Conservation (phyloP, 352 stramenopile species). For the Pythium brassicae region DNA sequence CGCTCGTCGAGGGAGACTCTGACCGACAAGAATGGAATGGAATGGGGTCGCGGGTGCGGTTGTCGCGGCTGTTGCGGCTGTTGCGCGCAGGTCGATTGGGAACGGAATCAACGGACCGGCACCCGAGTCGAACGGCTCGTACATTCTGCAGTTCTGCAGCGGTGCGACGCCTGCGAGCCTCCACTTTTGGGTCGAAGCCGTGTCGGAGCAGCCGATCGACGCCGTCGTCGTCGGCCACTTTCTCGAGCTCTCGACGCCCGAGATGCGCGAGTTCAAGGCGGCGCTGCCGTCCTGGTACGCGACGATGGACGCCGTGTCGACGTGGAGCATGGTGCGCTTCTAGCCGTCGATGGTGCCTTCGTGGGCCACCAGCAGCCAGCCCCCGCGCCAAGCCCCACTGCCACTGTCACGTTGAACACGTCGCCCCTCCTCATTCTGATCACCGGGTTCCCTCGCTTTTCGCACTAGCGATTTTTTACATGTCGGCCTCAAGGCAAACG, state of each 20-base stretch:
- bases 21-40: too few relatives aligned
- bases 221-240: slow-evolving; percentile 66
- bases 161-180: slow-evolving; percentile 50
- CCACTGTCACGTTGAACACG: too few relatives aligned
- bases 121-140: slow-evolving; percentile 53
- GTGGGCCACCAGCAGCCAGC: background rate
- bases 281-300: slow-evolving; percentile 49
- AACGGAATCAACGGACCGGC: slow-evolving; percentile 54
- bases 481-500: too few relatives aligned
- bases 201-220: slow-evolving; percentile 40
- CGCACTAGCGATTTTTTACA: too few relatives aligned
- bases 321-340: slow-evolving; percentile 52
- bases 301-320: slow-evolving; percentile 41
- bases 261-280: slow-evolving; percentile 37
- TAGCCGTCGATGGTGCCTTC: slow-evolving; percentile 15
- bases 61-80: too few relatives aligned
- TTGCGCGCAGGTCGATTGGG: slow-evolving; percentile 47
- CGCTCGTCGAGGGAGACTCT: too few relatives aligned
- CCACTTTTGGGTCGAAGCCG: slow-evolving; percentile 77
- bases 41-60: too few relatives aligned
- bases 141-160: slow-evolving; percentile 73
- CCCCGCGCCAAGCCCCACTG: too few relatives aligned
- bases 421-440: too few relatives aligned
- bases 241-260: slow-evolving; percentile 44
- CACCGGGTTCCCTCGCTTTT: too few relatives aligned